Percentiles rank a stretch among this genome's conserved stretches.
Conservation (phyloP, 2,329 filamentous ascomycete species). For the Waltergamsia citrina region DNA sequence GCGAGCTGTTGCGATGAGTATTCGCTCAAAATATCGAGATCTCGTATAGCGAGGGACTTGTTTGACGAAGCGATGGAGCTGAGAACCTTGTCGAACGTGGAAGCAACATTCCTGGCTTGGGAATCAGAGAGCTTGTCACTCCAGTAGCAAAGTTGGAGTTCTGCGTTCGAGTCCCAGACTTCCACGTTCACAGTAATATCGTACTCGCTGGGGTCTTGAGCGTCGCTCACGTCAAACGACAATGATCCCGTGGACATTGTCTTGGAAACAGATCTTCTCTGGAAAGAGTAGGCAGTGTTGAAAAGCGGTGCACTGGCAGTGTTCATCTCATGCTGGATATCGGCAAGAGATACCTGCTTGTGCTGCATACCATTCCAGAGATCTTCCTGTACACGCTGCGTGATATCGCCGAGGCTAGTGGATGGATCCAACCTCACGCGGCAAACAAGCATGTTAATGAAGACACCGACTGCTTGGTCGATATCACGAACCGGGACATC, state of each 20-base stretch:
- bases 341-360: constrained; percentile 5
- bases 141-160: constrained; percentile 14
- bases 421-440: constrained; percentile 24
- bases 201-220: constrained; percentile 11
- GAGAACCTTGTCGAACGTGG: constrained; percentile 11
- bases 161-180: constrained; percentile 10
- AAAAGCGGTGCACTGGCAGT: constrained; percentile 11
- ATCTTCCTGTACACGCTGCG: constrained; percentile 25
- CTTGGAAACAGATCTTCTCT: constrained; percentile 3
- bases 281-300: constrained; percentile 13
- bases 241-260: constrained; percentile 3
- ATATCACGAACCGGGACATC: constrained; percentile 38
- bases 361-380: constrained; percentile 3
- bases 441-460: constrained; percentile 48
- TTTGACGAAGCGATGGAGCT: not conserved
- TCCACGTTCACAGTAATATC: constrained; percentile 13
- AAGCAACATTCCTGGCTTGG: constrained; percentile 10
- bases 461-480: constrained; percentile 35
- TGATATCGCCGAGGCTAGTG: constrained; percentile 13
- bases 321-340: constrained; percentile 12
- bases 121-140: constrained; percentile 9
- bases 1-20: not conserved
- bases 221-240: constrained; percentile 5
- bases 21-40: not conserved
- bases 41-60: not conserved